Evolutionary conservation across 2,329 filamentous ascomycete species (phyloP).

Genomic region (Venturia effusa): DNA sequence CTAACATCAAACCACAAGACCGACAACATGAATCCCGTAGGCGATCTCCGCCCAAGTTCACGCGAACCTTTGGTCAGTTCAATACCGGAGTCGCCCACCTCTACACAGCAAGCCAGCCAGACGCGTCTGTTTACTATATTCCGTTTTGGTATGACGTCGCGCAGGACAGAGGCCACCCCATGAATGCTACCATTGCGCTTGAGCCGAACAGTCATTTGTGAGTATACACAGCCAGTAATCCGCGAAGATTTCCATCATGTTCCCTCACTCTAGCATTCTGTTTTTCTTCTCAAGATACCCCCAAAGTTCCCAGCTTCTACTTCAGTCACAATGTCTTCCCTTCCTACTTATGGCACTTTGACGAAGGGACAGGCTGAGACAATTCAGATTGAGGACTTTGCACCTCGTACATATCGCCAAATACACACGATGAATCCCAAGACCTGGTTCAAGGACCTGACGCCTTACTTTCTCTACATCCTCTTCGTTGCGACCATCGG

Average conservation of each 20-base stretch:
- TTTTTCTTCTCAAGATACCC: not conserved
- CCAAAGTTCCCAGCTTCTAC: not conserved
- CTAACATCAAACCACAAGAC: not conserved
- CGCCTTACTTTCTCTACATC: constrained; percentile 66
- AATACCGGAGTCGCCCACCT: not conserved
- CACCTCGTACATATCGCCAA: constrained; percentile 13
- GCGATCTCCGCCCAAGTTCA: not conserved
- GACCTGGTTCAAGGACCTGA: constrained; percentile 41
- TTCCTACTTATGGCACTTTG: constrained; percentile 3
- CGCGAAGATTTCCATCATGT: not conserved
- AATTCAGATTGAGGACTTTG: not conserved
- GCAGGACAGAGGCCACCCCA: not conserved
- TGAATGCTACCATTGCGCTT: not conserved
- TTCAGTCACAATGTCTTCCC: not conserved
- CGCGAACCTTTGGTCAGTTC: not conserved
- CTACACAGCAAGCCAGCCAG: not conserved
- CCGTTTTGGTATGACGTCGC: not conserved
- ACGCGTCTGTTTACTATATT: not conserved
- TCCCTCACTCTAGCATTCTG: not conserved
- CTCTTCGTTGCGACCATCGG: constrained; percentile 71
- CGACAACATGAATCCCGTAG: not conserved
- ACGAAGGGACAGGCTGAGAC: constrained; percentile 3
- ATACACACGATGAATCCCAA: constrained; percentile 25
- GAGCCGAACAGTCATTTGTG: not conserved
- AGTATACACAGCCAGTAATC: not conserved